Conservation (phyloP, 2,329 filamentous ascomycete genomes). For the Talaromyces sp. region DNA sequence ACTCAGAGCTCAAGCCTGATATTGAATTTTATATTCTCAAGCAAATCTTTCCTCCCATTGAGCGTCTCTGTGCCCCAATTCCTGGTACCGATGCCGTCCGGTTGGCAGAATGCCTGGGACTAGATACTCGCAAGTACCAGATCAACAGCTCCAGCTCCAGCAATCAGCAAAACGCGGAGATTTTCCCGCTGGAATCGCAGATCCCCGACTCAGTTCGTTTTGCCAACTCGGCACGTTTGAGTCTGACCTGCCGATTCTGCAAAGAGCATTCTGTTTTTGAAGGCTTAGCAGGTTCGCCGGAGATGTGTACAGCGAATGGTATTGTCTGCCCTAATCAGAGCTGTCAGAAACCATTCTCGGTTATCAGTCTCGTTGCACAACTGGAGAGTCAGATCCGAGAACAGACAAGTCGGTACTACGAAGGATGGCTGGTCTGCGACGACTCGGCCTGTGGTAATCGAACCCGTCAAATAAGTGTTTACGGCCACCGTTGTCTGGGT, state of each 20-base stretch:
- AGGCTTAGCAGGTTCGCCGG: conserved; percentile 65
- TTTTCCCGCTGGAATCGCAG: conserved; percentile 90
- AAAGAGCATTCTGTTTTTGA: conserved; percentile 73
- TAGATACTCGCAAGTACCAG: conserved; percentile 86
- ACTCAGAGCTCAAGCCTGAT: conserved; percentile 77
- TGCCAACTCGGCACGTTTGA: conserved; percentile 74
- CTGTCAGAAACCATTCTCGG: conserved; percentile 68
- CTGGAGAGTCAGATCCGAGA: conserved; percentile 80
- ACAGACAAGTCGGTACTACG: conserved; percentile 83
- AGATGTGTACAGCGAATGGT: conserved; percentile 71
- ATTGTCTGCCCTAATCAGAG: conserved; percentile 67
- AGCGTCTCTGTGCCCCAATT: conserved; percentile 96
- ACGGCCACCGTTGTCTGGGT: conserved; percentile 85
- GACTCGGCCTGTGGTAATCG: conserved; percentile 83
- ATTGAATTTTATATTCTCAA: conserved; percentile 99
- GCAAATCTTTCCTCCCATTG: conserved; percentile 96
- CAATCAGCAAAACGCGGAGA: conserved; percentile 64
- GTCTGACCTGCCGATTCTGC: conserved; percentile 80
- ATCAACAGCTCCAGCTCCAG: conserved; percentile 62
- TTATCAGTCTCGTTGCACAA: conserved; percentile 79
- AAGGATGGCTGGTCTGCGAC: conserved; percentile 88
- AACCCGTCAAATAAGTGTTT: conserved; percentile 90
- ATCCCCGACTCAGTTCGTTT: conserved; percentile 91
- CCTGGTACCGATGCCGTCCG: conserved; percentile 86
- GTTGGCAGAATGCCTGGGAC: conserved; percentile 88